Evolutionary conservation across 2,329 filamentous ascomycete genomes (phyloP).

Genomic region (Colletotrichum magnum): DNA sequence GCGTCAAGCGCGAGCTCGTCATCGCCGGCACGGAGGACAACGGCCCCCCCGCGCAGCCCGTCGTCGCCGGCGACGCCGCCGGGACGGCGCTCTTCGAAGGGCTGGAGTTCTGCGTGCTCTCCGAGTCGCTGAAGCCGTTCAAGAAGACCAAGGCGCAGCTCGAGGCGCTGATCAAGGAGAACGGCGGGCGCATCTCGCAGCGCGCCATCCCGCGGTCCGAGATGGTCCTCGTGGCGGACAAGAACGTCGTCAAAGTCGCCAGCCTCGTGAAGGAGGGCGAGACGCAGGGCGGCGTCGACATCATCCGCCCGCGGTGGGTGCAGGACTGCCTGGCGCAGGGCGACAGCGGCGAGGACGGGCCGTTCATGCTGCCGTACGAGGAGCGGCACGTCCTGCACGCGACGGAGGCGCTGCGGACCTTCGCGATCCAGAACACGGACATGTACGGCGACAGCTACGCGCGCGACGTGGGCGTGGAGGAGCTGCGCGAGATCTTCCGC

Average conservation of each 20-base stretch:
- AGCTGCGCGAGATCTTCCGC: conserved; percentile 69
- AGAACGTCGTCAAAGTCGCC: conserved; percentile 84
- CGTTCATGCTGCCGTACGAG: conserved; percentile 75
- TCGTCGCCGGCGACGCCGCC: conserved; percentile 63
- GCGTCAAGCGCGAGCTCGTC: conserved; percentile 76
- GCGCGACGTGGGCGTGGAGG: conserved; percentile 75
- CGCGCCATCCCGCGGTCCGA: conserved; percentile 72
- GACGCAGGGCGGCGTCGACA: conserved; percentile 77
- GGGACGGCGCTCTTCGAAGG: conserved; percentile 79
- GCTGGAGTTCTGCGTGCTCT: conserved; percentile 86
- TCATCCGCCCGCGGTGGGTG: conserved; percentile 87
- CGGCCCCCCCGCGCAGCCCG: conserved; percentile 57
- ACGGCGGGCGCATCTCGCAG: conserved; percentile 86
- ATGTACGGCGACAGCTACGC: conserved; percentile 87
- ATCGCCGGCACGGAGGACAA: conserved; percentile 81
- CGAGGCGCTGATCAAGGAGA: conserved; percentile 84
- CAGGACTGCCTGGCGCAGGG: conserved; percentile 80
- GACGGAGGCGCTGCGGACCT: conserved; percentile 66
- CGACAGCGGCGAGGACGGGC: conserved; percentile 58
- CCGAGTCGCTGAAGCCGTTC: conserved; percentile 76
- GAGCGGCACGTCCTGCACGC: conserved; percentile 80
- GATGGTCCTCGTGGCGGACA: conserved; percentile 84
- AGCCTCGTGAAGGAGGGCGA: conserved; percentile 83
- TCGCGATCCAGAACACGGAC: conserved; percentile 77
- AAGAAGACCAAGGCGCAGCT: conserved; percentile 85